Conservation (phyloP, 2,329 filamentous ascomycete genomes). For the Fusarium denticulatum region DNA sequence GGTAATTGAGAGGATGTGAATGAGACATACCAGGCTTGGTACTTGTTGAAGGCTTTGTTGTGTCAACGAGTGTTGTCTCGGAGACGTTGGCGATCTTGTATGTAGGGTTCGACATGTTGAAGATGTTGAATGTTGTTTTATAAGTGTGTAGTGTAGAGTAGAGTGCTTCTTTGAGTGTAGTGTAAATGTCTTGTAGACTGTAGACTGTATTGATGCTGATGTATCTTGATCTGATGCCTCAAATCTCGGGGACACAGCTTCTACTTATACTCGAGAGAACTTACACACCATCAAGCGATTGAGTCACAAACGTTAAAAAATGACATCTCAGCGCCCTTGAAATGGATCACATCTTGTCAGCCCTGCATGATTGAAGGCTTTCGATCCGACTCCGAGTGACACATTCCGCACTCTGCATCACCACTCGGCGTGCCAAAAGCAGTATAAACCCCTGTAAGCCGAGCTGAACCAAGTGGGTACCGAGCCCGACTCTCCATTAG, state of each 20-base stretch:
- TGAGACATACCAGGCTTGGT: slow-evolving; percentile 30
- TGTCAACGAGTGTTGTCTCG: slow-evolving; percentile 39
- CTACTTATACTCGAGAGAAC: slow-evolving; percentile 27
- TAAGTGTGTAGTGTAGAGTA: not conserved
- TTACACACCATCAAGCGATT: slow-evolving; percentile 9
- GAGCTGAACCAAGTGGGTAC: slow-evolving; percentile 27
- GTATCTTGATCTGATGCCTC: not conserved
- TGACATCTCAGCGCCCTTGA: slow-evolving; percentile 19
- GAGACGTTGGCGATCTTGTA: slow-evolving; percentile 37
- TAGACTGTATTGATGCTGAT: slow-evolving; percentile 2
- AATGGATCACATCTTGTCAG: slow-evolving; percentile 31
- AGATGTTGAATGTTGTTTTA: not conserved
- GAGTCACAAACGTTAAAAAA: slow-evolving; percentile 31
- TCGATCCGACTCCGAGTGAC: slow-evolving; percentile 31
- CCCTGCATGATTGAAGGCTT: slow-evolving; percentile 10
- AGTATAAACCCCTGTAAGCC: slow-evolving; percentile 24
- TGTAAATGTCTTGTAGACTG: not conserved
- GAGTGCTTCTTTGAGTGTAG: not conserved
- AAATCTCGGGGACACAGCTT: not conserved
- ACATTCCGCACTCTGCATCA: slow-evolving; percentile 12
- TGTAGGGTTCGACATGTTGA: slow-evolving; percentile 34
- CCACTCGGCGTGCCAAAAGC: slow-evolving; percentile 11
- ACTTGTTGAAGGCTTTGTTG: slow-evolving; percentile 18
- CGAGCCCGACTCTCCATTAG: not conserved
- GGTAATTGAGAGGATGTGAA: too few relatives aligned